phyloP scores from a whole-genome alignment of 108 stramenopile species.

The Conticribra guillardii region DNA sequence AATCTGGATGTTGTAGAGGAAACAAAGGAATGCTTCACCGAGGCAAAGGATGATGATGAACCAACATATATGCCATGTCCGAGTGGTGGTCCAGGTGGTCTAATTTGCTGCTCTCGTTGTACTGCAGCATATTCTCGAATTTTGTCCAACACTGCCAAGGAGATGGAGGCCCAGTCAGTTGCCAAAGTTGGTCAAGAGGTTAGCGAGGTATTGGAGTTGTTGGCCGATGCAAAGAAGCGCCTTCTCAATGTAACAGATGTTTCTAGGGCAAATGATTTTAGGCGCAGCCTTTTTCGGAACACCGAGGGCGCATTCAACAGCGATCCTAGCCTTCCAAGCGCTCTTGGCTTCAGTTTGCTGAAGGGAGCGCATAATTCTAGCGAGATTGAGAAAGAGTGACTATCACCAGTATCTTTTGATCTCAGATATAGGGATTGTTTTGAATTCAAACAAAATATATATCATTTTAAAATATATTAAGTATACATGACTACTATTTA shows the following conservation, averaged over 20 bases:
- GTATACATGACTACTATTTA: too few relatives aligned
- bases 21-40: conserved; percentile 3
- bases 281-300: conserved; percentile 42
- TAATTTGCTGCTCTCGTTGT: conserved; percentile 80
- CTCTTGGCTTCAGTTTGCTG: not conserved
- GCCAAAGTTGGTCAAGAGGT: conserved; percentile 67
- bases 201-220: conserved; percentile 72
- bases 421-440: too few relatives aligned
- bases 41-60: conserved; percentile 25
- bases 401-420: too few relatives aligned
- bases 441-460: too few relatives aligned
- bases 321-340: not conserved
- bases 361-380: too few relatives aligned
- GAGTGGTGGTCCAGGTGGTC: conserved; percentile 82
- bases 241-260: conserved; percentile 55
- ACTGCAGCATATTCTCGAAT: conserved; percentile 63
- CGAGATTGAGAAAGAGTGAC: too few relatives aligned
- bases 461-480: too few relatives aligned
- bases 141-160: conserved; percentile 51
- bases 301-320: conserved; percentile 20
- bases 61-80: conserved; percentile 63
- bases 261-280: conserved; percentile 60
- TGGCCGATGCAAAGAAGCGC: conserved; percentile 75
- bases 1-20: conserved; percentile 26
- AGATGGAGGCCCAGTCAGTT: conserved; percentile 72